Evolutionary conservation across 768 basidiomycete species (phyloP).

Genomic region (Tremella mesenterica): DNA sequence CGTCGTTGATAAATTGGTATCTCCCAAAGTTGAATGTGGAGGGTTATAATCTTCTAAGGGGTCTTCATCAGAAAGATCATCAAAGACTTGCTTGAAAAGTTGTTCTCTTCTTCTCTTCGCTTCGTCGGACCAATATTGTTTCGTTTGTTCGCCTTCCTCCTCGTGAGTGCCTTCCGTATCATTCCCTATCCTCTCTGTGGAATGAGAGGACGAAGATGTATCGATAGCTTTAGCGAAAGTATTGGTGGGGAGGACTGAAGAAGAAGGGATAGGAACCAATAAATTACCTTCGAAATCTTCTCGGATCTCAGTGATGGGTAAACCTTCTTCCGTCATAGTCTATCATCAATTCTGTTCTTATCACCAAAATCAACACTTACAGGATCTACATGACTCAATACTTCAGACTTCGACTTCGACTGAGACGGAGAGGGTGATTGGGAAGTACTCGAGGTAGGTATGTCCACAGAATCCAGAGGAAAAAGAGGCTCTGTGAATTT

Average conservation of each 20-base stretch:
- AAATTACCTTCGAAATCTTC: conserved; percentile 21
- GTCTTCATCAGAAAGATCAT: conserved; percentile 13
- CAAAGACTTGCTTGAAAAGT: conserved; percentile 16
- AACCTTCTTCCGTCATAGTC: conserved; percentile 31
- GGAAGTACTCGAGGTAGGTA: no score
- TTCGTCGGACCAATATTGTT: conserved; percentile 22
- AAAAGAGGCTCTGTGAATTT: no score
- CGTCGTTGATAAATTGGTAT: no score
- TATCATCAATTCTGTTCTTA: neutral
- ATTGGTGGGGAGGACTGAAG: neutral
- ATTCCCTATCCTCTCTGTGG: no score
- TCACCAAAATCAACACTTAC: neutral
- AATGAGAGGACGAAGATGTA: no score
- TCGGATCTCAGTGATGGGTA: conserved; percentile 35
- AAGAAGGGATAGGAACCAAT: conserved; percentile 13
- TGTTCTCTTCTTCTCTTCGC: conserved; percentile 19
- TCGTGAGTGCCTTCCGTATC: neutral
- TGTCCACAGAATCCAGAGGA: no score
- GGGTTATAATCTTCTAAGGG: neutral
- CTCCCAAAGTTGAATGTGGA: no score
- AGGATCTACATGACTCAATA: no score
- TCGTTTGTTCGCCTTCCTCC: neutral
- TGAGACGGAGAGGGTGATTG: no score
- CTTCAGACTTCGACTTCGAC: no score
- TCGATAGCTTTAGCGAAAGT: neutral